A percentile compares a stretch with the other conserved stretches of the same genome.
These are phyloP conservation scores for Mucor circinelloides DNA, from an alignment of 371 early-diverging fungal species.

Conservation along the genomic window DNA sequence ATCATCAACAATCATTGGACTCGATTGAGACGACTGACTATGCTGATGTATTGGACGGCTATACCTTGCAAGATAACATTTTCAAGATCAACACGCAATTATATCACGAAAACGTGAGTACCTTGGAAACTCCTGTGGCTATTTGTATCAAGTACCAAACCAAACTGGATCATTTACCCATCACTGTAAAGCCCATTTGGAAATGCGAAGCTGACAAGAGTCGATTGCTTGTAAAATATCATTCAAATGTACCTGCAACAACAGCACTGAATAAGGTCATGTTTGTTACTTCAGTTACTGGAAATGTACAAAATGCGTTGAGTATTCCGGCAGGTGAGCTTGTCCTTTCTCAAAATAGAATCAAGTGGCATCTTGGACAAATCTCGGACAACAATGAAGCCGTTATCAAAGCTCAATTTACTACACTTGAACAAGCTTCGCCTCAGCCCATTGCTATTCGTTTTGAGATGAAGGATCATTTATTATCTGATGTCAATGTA, in stretches of 20 bases:
- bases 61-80: constrained; percentile 7
- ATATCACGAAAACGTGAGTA: constrained; percentile 19
- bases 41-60: constrained; percentile 24
- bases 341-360: constrained; percentile 52
- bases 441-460: constrained; percentile 54
- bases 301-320: constrained; percentile 50
- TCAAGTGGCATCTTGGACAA: constrained; percentile 55
- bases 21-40: constrained; percentile 22
- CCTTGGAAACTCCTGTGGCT: constrained; percentile 17
- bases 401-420: constrained; percentile 56
- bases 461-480: constrained; percentile 44
- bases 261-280: constrained; percentile 36
- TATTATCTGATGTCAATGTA: constrained; percentile 34
- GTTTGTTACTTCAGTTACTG: constrained; percentile 52
- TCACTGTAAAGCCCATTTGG: constrained; percentile 58
- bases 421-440: constrained; percentile 40
- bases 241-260: constrained; percentile 18
- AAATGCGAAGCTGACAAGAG: constrained; percentile 59
- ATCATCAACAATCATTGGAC: constrained; percentile 39
- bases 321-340: constrained; percentile 59
- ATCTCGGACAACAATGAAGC: constrained; percentile 33
- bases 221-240: constrained; percentile 55
- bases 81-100: constrained; percentile 41
- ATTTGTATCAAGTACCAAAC: constrained; percentile 52
- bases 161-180: constrained; percentile 31